Base-by-base conservation (phyloP, 78 protist genomes). In the Emiliania huxleyi region DNA sequence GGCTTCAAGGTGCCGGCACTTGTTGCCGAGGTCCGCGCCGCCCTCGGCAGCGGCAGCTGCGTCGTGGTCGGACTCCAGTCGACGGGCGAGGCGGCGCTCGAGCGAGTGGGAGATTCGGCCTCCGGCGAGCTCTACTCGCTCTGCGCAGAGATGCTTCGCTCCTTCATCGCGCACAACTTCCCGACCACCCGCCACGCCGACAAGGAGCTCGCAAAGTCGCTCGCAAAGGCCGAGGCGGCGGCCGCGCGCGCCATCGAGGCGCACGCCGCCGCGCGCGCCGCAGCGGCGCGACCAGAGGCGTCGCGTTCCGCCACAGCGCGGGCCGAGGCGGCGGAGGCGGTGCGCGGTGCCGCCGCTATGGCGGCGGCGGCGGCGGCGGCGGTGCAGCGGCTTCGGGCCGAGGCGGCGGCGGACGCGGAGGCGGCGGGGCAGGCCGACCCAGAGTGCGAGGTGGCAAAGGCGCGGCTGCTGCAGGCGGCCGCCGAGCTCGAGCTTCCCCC, bases 11-110 rank as follows among this genome's bases (percentile, higher is more conserved):
- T 35, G 81, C 90, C 90, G 38, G 37, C 22, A 8, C 43, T 46
- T 4, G 90, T 46, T 19, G 69, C 19, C 5, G 23, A 0, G 25
- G 90, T 42, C 45, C 69, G 62, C 37, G 69, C 35, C 38, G 69
- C 56, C 45, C 90, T 46, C 12, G 35, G 18, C 19, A 1, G 2
- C 3, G 90, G 90, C 40, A 0, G 46, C 1, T 44, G 69, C 90
- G 90, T 33, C 40, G 90, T 87, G 33, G 46, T 87, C 40, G 90
- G 90, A 11, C 69, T 87, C 38, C 90, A 87, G 69, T n/a, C 69
- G 43, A 87, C 90, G n/a, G 85, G 85, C 40, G 85, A 35, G 45
- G 40, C 49, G 18, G 85, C 85, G 25, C 85, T 77, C 38, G 49
- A 77, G 25, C 19, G 81, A 23, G 5, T n/a, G 81, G 6, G 40